phyloP scores from a whole-genome alignment of 768 basidiomycete species.

The Mycena pura region DNA sequence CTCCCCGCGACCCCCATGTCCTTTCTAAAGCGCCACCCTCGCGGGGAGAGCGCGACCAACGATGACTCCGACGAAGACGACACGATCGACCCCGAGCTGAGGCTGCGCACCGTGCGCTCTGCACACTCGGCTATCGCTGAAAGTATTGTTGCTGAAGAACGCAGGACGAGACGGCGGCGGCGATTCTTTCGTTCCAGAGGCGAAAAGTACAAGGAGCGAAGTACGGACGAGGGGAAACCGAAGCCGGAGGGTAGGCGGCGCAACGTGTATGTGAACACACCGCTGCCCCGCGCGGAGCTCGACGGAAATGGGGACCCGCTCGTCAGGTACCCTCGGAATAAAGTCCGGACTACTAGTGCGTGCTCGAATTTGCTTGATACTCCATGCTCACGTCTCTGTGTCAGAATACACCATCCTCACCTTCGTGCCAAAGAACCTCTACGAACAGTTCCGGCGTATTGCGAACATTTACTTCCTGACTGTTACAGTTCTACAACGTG shows the following conservation, averaged over 20 bases:
- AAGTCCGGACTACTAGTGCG: slow-evolving; percentile 93
- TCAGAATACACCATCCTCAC: slow-evolving; percentile 90
- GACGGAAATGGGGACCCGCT: slow-evolving; percentile 78
- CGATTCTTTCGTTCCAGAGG: slow-evolving; percentile 61
- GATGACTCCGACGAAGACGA: slow-evolving; percentile 65
- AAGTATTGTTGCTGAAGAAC: slow-evolving; percentile 79
- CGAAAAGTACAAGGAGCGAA: slow-evolving; percentile 44
- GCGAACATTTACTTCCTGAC: slow-evolving; percentile 93
- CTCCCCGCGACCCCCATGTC: slow-evolving; percentile 1
- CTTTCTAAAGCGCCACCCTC: slow-evolving; percentile 12
- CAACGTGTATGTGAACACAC: slow-evolving; percentile 83
- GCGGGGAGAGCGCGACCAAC: slow-evolving; percentile 39
- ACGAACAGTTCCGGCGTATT: slow-evolving; percentile 91
- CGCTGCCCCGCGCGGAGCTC: slow-evolving; percentile 68
- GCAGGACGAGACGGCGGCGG: slow-evolving; percentile 64
- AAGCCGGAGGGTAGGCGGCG: slow-evolving; percentile 46
- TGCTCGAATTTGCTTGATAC: slow-evolving; percentile 23
- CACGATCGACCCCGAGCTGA: slow-evolving; percentile 82
- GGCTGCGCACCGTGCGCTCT: slow-evolving; percentile 90
- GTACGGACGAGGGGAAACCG: neutral
- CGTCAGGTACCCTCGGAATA: slow-evolving; percentile 85
- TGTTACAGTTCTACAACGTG: slow-evolving; percentile 82
- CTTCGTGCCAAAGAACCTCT: slow-evolving; percentile 93
- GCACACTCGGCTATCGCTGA: slow-evolving; percentile 91
- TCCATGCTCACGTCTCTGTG: slow-evolving; percentile 4